phyloP scores from a whole-genome alignment of 768 basidiomycete genomes.

The Lactarius sanguifluus region DNA sequence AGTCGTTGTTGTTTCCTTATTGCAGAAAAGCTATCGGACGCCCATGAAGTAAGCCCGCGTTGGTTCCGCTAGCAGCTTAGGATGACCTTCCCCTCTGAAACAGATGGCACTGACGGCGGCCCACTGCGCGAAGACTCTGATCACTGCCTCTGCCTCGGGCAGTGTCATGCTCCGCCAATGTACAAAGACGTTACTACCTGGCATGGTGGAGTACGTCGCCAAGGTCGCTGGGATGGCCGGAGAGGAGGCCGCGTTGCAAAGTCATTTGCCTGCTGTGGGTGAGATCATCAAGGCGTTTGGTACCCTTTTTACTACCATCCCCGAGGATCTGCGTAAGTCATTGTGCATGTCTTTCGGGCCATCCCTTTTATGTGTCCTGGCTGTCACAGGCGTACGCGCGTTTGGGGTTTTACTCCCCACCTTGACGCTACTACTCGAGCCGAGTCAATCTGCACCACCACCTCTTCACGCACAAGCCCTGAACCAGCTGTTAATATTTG shows the following conservation, averaged over 20 bases:
- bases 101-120: slow-evolving; percentile 83
- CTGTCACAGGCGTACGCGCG: slow-evolving; percentile 21
- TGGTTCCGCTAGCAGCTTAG: not conserved
- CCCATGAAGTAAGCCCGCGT: slow-evolving; percentile 54
- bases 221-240: slow-evolving; percentile 61
- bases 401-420: slow-evolving; percentile 28
- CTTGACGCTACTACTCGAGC: slow-evolving; percentile 29
- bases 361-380: not conserved
- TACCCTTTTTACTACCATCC: slow-evolving; percentile 22
- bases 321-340: slow-evolving; percentile 29
- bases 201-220: slow-evolving; percentile 77
- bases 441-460: slow-evolving; percentile 12
- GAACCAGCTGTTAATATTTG: slow-evolving; percentile 27
- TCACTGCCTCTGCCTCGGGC: slow-evolving; percentile 66
- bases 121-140: slow-evolving; percentile 86
- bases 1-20: slow-evolving; percentile 87
- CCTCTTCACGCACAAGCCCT: slow-evolving; percentile 29
- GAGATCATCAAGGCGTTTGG: slow-evolving; percentile 82
- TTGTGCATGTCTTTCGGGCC: not conserved
- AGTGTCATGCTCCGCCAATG: slow-evolving; percentile 70
- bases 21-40: slow-evolving; percentile 72
- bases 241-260: slow-evolving; percentile 55
- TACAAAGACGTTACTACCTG: slow-evolving; percentile 70
- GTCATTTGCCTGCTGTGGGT: slow-evolving; percentile 59
- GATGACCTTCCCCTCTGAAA: slow-evolving; percentile 3